Base-by-base conservation (phyloP, 805 yeast genomes). In the Hermanozyma aechmeae region DNA sequence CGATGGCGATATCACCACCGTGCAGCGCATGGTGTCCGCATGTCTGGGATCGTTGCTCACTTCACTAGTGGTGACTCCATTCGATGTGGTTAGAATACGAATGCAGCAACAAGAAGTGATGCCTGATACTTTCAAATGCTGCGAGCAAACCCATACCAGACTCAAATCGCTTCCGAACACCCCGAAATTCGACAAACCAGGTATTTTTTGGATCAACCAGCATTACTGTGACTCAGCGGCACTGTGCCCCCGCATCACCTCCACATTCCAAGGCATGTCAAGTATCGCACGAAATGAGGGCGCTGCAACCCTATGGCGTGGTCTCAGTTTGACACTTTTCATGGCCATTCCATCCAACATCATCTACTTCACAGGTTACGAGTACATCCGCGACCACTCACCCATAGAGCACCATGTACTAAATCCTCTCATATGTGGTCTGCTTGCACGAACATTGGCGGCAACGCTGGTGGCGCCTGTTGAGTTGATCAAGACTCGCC, bases 291-390 rank as follows among this genome's bases (percentile, higher is more conserved):
- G 65, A 17, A 61, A 70, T 15, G 98, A 92, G 53, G 98, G 98
- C 0, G 16, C 73, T 0, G 28, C 64, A 1, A 78, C 95, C 0
- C 60, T 92, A 12, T 92, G 96, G 89, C 63, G 97, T 30, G 98
- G 98, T 0, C 65, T 92, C 6, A 72, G 89, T 0, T 51, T 89
- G 17, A 84, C 94, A 1, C 56, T 92, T 13, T 33, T 80, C 10
- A 92, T 92, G 94, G 84, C 96, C 0, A 68, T 87, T 1, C 98
- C 98, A 1, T 71, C 96, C 1, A 92, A 89, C 43, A 81, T 92
- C 35, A 87, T 92, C 5, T 92, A 92, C 52, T 92, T 85, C 58
- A 81, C 93, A 2, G 95, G 96, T 0, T 92, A 92, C 51, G 98
- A 92, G 43, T 72, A 79, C 35, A 59, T 89, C 26, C 60, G 95